phyloP scores from a whole-genome alignment of 2,329 filamentous ascomycete species.

The Botrytis hyacinthi region DNA sequence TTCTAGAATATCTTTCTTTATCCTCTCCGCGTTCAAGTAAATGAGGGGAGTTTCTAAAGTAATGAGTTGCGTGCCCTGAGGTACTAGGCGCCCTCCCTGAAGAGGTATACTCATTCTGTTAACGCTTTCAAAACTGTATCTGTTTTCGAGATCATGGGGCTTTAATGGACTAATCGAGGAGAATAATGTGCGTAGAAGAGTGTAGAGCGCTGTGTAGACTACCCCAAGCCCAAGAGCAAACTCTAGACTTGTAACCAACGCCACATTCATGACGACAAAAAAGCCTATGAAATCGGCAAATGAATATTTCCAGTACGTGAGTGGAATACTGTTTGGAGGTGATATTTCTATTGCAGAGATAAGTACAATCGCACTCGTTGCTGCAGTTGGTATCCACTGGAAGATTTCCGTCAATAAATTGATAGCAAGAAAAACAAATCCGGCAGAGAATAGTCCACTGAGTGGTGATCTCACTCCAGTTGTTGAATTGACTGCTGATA shows the following conservation, averaged over 20 bases:
- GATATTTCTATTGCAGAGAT: background rate
- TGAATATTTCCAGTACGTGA: slow-evolving; percentile 46
- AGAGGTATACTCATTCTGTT: background rate
- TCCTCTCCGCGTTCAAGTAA: slow-evolving; percentile 6
- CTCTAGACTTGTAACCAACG: background rate
- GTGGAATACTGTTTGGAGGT: background rate
- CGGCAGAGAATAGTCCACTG: slow-evolving; percentile 58
- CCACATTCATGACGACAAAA: slow-evolving; percentile 9
- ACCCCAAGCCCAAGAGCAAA: background rate
- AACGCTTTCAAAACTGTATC: background rate
- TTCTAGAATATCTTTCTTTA: slow-evolving; percentile 11
- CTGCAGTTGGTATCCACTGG: slow-evolving; percentile 67
- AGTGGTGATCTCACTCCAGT: slow-evolving; percentile 61
- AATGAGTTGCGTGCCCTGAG: slow-evolving; percentile 3
- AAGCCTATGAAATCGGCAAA: slow-evolving; percentile 61
- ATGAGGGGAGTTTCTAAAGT: slow-evolving; percentile 6
- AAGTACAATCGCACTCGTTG: slow-evolving; percentile 60
- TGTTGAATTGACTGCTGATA: slow-evolving; percentile 65
- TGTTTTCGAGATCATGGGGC: background rate
- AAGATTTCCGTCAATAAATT: slow-evolving; percentile 60
- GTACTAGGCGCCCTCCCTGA: background rate
- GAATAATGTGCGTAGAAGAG: slow-evolving; percentile 6
- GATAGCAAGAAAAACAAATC: slow-evolving; percentile 59
- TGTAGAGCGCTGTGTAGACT: slow-evolving; percentile 6
- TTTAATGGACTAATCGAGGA: background rate